A percentile compares a stretch with the other conserved stretches of the same genome.
Evolutionary conservation across 768 basidiomycete species (phyloP).

Genomic region (Coprinellus aureogranulatus): DNA sequence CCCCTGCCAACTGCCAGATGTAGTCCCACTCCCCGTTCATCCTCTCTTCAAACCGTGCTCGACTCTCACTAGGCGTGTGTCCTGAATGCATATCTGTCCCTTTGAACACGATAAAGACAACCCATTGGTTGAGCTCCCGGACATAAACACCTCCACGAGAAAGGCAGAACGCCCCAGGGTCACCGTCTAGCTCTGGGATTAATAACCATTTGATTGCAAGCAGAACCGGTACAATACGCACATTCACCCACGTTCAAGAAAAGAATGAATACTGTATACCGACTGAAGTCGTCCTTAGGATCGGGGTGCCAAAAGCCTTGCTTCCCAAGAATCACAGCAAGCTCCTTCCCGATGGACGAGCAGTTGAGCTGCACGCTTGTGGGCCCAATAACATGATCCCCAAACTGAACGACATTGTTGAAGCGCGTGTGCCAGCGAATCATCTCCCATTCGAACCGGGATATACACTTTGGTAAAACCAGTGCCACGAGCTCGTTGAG

Average conservation of each 20-base stretch:
- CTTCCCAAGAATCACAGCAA: background rate
- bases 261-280: background rate
- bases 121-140: too few relatives aligned
- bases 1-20: too few relatives aligned
- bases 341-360: background rate
- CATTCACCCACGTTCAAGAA: background rate
- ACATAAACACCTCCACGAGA: too few relatives aligned
- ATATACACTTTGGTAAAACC: background rate
- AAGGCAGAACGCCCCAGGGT: too few relatives aligned
- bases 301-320: constrained; percentile 3
- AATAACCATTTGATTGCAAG: too few relatives aligned
- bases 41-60: too few relatives aligned
- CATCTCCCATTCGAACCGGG: constrained; percentile 4
- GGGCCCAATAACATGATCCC: background rate
- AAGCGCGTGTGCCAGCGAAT: background rate
- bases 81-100: too few relatives aligned
- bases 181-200: too few relatives aligned
- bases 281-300: background rate
- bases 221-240: background rate
- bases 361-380: constrained; percentile 3
- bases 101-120: too few relatives aligned
- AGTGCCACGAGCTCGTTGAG: background rate
- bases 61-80: too few relatives aligned
- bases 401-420: constrained; percentile 1
- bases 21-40: too few relatives aligned